Evolutionary conservation across 1,284 basidiomycete genomes (phyloP), one percentile per base, ranked within the genome.

Genomic region (Cutaneotrichosporon sp.): DNA sequence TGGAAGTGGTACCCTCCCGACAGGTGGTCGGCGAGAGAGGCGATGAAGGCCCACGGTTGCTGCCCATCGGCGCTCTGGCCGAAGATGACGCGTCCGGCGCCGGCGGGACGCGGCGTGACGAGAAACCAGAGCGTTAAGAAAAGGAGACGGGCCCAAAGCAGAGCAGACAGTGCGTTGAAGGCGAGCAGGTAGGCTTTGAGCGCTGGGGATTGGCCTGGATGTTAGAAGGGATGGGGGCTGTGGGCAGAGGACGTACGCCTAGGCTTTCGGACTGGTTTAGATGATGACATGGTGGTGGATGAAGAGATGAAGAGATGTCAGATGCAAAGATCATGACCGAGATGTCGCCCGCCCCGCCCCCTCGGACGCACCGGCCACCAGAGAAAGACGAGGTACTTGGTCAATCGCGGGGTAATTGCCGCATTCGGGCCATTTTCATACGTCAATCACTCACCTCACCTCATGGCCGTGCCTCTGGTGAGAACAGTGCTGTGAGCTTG

Each of bases 121-220:
- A 73, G 50, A 62, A 74, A 65, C 61, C 63, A 60, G 48, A 69
- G 46, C 41, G 79, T 78, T 49, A 70, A 62, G 63, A 78, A 58
- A 62, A 93, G 83, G 55, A 93, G 75, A 70, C 82, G 81, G 0
- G 73, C 72, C 91, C 91, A 94, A 38, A 83, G 85, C 4, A 83
- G 47, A 0, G 85, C 78, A 0, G 87, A 89, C 48, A 85, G 65
- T 56, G 81, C 60, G 77, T 96, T 94, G 80, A 90, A 96, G 1
- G 77, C 71, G 52, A 88, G 62, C 2, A 96, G 80, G 76, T 93
- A 94, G 72, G 60, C 52, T 53, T 74, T 75, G 52, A 70, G 31
- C 11, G 66, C 64, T 5, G 68, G 46, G 10, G 19, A 63, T n/a
- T 66, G 57, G 34, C 49, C 57, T 55, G 45, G 3, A 24, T 26